These are phyloP conservation scores for Rhizopus microsporus DNA, from an alignment of 371 early-diverging fungal species.

Conservation along the genomic window DNA sequence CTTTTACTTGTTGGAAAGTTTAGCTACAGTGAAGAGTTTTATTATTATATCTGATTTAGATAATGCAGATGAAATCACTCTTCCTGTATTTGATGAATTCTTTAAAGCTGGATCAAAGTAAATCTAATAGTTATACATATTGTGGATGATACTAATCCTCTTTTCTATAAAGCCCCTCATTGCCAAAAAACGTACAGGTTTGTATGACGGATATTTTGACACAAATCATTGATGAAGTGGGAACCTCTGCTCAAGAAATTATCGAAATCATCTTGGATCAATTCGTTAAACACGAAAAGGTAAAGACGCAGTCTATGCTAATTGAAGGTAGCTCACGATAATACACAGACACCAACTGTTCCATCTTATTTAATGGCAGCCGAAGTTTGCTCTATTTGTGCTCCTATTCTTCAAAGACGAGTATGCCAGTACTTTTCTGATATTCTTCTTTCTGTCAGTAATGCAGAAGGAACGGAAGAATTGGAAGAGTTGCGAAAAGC, in stretches of 20 bases:
- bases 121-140: background rate
- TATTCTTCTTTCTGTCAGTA: conserved; percentile 60
- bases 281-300: conserved; percentile 69
- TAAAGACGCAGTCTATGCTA: conserved; percentile 10
- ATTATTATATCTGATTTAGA: conserved; percentile 61
- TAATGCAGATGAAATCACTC: conserved; percentile 27
- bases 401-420: conserved; percentile 86
- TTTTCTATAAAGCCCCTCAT: conserved; percentile 51
- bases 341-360: conserved; percentile 61
- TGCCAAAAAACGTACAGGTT: conserved; percentile 74
- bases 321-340: background rate
- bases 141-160: conserved; percentile 1
- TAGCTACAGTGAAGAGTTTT: conserved; percentile 83
- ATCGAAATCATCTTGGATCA: conserved; percentile 80
- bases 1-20: conserved; percentile 84
- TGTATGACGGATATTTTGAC: conserved; percentile 83
- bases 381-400: conserved; percentile 74
- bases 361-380: conserved; percentile 79
- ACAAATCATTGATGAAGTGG: conserved; percentile 80
- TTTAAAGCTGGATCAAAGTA: conserved; percentile 27
- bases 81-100: conserved; percentile 21
- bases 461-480: conserved; percentile 39
- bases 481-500: conserved; percentile 58
- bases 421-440: conserved; percentile 87
- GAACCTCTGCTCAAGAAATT: conserved; percentile 69